Conservation (phyloP, 768 basidiomycete species). For the Leccinum arenicola region DNA sequence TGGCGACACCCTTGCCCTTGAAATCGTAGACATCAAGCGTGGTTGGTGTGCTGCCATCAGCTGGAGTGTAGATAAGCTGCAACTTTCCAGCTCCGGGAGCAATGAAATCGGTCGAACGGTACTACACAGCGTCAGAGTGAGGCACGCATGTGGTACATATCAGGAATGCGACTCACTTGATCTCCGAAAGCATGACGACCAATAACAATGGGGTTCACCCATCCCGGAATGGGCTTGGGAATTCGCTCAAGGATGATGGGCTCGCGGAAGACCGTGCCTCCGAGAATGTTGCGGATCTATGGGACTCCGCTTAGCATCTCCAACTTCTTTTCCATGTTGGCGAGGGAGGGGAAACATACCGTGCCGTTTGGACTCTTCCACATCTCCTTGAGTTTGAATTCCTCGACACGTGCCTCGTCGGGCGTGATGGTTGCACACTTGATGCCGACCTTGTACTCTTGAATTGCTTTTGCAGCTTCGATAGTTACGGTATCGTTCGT, state of each 20-base stretch:
- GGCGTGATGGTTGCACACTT: constrained; percentile 99
- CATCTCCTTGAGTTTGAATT: constrained; percentile 99
- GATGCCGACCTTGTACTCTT: constrained; percentile 93
- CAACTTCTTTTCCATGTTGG: neutral
- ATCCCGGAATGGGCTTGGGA: constrained; percentile 93
- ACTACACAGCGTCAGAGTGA: constrained; percentile 43
- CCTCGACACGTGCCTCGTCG: constrained; percentile 92
- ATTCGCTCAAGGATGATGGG: constrained; percentile 91
- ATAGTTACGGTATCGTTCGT: constrained; percentile 93
- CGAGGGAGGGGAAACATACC: constrained; percentile 40
- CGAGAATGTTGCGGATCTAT: constrained; percentile 95
- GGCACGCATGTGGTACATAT: neutral
- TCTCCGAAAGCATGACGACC: constrained; percentile 98
- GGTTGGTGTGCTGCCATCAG: constrained; percentile 64
- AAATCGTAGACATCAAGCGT: constrained; percentile 90
- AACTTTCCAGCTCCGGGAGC: constrained; percentile 92
- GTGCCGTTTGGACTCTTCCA: constrained; percentile 98
- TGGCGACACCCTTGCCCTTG: constrained; percentile 86
- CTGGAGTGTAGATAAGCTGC: constrained; percentile 86
- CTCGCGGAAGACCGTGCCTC: constrained; percentile 98
- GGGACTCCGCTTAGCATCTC: neutral
- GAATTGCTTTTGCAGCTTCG: constrained; percentile 92
- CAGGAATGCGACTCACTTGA: constrained; percentile 49
- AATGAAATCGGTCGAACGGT: constrained; percentile 91
- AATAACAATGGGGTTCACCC: constrained; percentile 95